phyloP scores from a whole-genome alignment of 208 protist genomes.

The Trypanosoma brucei region DNA sequence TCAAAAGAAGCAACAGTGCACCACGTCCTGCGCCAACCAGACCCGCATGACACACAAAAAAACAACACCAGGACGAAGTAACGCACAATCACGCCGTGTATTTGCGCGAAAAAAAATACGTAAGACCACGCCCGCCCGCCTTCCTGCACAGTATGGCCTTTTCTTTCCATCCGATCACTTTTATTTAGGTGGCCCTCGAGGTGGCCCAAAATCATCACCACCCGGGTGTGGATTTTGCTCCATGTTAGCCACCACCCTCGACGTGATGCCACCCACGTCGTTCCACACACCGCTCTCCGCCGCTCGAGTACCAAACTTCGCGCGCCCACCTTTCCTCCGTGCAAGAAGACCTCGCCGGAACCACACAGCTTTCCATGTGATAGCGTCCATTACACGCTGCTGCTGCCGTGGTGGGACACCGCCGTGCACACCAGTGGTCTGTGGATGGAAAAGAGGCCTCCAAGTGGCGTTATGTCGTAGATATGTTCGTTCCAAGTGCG shows the following conservation, averaged over 20 bases:
- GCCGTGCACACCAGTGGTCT: conserved; percentile 46
- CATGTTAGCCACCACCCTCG: conserved; percentile 33
- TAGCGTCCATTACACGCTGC: conserved; percentile 67
- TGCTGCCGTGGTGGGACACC: conserved; percentile 71
- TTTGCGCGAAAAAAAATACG: too few relatives aligned
- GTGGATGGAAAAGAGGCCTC: conserved; percentile 69
- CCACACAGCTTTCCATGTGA: conserved; percentile 54
- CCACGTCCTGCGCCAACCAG: background rate
- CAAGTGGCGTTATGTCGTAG: conserved; percentile 80
- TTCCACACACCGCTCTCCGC: conserved; percentile 72
- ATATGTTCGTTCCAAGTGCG: conserved; percentile 75
- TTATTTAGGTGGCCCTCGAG: conserved; percentile 51
- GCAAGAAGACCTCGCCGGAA: conserved; percentile 61
- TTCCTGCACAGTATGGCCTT: too few relatives aligned
- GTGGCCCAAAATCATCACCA: conserved; percentile 39
- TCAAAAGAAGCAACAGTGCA: background rate
- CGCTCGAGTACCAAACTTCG: conserved; percentile 60
- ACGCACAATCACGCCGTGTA: background rate
- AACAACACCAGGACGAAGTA: background rate
- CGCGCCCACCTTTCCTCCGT: conserved; percentile 67
- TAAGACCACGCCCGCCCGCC: too few relatives aligned
- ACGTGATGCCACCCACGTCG: conserved; percentile 56
- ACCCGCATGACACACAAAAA: too few relatives aligned
- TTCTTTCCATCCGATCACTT: too few relatives aligned
- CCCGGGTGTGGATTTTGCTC: conserved; percentile 37